Evolutionary conservation across 1,284 basidiomycete genomes (phyloP).

Genomic region (Lignosus rhinocerotis): DNA sequence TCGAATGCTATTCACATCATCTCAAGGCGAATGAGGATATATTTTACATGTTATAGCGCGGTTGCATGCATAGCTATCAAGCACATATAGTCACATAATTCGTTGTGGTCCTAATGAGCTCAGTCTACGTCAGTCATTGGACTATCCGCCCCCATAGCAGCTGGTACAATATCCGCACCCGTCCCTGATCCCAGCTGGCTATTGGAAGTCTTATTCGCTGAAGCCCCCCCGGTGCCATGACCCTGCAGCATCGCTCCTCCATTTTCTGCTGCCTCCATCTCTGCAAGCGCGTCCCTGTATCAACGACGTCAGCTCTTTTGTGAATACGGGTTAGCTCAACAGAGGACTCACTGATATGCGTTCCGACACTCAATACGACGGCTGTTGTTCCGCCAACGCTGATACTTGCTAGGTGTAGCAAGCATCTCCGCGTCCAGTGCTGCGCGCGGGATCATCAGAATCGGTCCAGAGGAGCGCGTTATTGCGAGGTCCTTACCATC

Average conservation of each 20-base stretch:
- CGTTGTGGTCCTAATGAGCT: background rate
- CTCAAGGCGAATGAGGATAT: too few species aligned
- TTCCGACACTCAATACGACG: constrained; percentile 33
- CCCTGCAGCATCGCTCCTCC: background rate
- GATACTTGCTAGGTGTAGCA: constrained; percentile 29
- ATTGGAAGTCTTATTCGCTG: background rate
- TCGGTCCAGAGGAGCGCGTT: background rate
- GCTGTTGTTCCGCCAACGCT: constrained; percentile 31
- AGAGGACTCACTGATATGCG: constrained; percentile 32
- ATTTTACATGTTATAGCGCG: too few species aligned
- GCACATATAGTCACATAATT: background rate
- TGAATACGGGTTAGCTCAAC: too few species aligned
- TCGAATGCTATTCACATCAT: too few species aligned
- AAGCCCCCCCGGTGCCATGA: background rate
- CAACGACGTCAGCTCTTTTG: background rate
- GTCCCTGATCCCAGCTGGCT: background rate
- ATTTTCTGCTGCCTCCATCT: constrained; percentile 18
- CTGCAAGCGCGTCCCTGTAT: constrained; percentile 19
- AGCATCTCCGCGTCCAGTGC: constrained; percentile 34
- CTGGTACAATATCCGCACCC: background rate
- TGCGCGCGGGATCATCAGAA: constrained; percentile 5
- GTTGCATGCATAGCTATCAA: too few species aligned
- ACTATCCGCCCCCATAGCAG: constrained; percentile 19
- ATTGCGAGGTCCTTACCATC: constrained; percentile 32
- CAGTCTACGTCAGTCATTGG: constrained; percentile 21